Evolutionary conservation across 2,329 filamentous ascomycete species (phyloP).

Genomic region (Didymella pinodella): DNA sequence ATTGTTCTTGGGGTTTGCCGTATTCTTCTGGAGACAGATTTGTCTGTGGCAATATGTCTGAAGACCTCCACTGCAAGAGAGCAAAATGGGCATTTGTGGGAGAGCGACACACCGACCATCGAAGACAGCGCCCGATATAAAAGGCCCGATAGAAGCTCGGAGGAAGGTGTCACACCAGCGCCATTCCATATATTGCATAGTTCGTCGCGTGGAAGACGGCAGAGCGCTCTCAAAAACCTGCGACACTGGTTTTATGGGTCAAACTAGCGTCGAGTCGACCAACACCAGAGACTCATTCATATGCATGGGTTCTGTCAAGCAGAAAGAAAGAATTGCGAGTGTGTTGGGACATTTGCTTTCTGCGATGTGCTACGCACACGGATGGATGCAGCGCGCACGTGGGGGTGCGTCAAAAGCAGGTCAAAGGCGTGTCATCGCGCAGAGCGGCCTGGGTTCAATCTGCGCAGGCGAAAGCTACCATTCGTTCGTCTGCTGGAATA

Average conservation of each 20-base stretch:
- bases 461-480: conserved; percentile 7
- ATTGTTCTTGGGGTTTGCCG: neutral
- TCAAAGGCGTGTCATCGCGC: conserved; percentile 10
- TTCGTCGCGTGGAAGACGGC: conserved; percentile 50
- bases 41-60: neutral
- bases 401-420: conserved; percentile 15
- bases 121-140: conserved; percentile 18
- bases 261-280: conserved; percentile 18
- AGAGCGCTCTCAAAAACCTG: conserved; percentile 29
- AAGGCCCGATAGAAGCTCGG: conserved; percentile 33
- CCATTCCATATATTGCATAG: conserved; percentile 27
- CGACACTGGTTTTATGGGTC: conserved; percentile 35
- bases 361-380: conserved; percentile 2
- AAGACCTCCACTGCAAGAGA: neutral
- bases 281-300: conserved; percentile 7
- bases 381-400: conserved; percentile 19
- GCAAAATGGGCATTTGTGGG: neutral
- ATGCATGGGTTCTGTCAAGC: conserved; percentile 11
- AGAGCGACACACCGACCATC: conserved; percentile 3
- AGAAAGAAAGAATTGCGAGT: conserved; percentile 11
- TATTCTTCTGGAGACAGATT: neutral
- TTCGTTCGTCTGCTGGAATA: conserved; percentile 11
- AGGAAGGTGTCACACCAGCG: conserved; percentile 17
- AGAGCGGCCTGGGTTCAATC: neutral
- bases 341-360: conserved; percentile 5